These are phyloP conservation scores for Diaporthe aspalathi DNA, from an alignment of 2,329 filamentous ascomycete species.

Conservation along the genomic window DNA sequence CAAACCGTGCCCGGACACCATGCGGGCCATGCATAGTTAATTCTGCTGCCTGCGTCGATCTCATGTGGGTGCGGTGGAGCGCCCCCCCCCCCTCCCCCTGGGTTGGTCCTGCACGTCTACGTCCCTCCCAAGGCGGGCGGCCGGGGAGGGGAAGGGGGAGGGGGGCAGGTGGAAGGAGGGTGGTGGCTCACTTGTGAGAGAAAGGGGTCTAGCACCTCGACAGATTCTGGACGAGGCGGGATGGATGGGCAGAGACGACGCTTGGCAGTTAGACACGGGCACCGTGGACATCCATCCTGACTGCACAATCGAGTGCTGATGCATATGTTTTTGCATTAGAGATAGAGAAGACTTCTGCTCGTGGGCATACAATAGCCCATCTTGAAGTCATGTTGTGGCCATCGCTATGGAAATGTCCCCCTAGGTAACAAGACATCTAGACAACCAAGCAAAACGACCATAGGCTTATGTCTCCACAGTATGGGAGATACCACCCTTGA, in stretches of 20 bases:
- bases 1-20: neutral
- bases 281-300: neutral
- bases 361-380: neutral
- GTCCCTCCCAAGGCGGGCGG: neutral
- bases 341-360: neutral
- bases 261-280: neutral
- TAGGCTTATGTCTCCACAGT: neutral
- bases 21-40: constrained; percentile 23
- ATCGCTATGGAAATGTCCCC: constrained; percentile 10
- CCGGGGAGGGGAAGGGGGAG: no score
- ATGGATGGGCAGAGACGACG: neutral
- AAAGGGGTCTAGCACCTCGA: neutral
- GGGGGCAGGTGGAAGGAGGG: no score
- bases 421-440: neutral
- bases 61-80: constrained; percentile 4
- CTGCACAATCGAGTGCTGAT: neutral
- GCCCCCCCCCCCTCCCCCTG: no score
- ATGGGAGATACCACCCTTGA: neutral
- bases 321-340: neutral
- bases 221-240: neutral
- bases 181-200: neutral
- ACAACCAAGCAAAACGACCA: neutral
- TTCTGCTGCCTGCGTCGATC: constrained; percentile 30
- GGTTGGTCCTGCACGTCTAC: neutral
- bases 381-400: neutral